Percentiles rank a stretch among this genome's conserved stretches.
Evolutionary conservation across 1,139 yeast genomes (phyloP).

Genomic region (Groenewaldozyma auringiensis): DNA sequence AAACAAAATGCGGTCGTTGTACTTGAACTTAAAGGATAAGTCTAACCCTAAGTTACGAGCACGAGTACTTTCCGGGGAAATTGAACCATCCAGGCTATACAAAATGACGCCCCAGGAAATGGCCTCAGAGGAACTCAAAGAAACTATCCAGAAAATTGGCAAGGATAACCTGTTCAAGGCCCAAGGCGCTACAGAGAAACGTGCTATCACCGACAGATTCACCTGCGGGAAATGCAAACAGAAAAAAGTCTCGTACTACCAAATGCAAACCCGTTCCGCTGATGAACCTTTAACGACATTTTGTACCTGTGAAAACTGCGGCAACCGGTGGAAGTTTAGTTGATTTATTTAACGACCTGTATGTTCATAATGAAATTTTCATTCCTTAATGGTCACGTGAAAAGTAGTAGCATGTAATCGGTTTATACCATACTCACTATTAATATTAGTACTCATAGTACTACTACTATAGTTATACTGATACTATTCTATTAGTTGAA

Average conservation of each 20-base stretch:
- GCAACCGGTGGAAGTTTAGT: conserved; percentile 89
- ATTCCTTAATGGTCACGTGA: too few species aligned
- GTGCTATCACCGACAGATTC: conserved; percentile 93
- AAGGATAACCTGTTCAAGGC: conserved; percentile 91
- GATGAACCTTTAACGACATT: conserved; percentile 98
- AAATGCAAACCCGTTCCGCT: conserved; percentile 96
- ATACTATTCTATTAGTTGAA: too few species aligned
- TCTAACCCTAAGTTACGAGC: conserved; percentile 78
- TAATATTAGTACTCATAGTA: too few species aligned
- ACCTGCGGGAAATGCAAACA: conserved; percentile 97
- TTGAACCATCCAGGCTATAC: conserved; percentile 58
- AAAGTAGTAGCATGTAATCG: too few species aligned
- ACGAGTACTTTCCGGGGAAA: conserved; percentile 57
- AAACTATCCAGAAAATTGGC: conserved; percentile 77
- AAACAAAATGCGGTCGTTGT: conserved; percentile 73
- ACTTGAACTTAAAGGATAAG: conserved; percentile 79
- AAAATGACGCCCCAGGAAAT: conserved; percentile 85
- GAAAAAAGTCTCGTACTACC: conserved; percentile 92
- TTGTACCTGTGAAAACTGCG: conserved; percentile 96
- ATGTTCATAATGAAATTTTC: too few species aligned
- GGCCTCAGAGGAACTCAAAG: conserved; percentile 83
- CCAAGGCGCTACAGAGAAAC: conserved; percentile 94
- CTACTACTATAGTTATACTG: too few species aligned
- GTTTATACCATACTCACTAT: too few species aligned
- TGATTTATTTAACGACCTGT: conserved; percentile 7